Conservation (phyloP, 495 filamentous ascomycete genomes). For the Podospora comata region DNA sequence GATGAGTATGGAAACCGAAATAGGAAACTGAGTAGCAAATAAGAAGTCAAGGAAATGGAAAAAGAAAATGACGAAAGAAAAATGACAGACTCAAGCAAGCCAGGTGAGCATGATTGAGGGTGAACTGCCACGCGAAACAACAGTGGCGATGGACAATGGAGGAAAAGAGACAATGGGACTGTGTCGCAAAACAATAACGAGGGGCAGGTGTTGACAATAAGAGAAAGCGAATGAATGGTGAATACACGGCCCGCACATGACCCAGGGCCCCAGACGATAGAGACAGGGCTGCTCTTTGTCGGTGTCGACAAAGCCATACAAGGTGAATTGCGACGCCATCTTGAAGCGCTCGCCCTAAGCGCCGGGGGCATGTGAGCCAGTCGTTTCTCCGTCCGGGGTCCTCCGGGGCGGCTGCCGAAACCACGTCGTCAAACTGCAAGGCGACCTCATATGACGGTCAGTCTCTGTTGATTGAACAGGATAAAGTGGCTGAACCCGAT, state of each 20-base stretch:
- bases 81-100: conserved; percentile 13
- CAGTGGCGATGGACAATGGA: conserved; percentile 15
- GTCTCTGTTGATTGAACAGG: background rate
- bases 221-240: conserved; percentile 5
- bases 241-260: conserved; percentile 12
- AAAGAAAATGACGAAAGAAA: conserved; percentile 16
- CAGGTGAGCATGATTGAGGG: background rate
- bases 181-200: conserved; percentile 24
- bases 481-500: background rate
- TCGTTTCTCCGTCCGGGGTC: conserved; percentile 21
- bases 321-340: background rate
- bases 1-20: conserved; percentile 14
- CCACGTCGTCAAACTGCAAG: background rate
- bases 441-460: background rate
- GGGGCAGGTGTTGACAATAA: background rate
- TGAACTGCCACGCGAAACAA: conserved; percentile 19
- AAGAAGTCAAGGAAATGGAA: conserved; percentile 15
- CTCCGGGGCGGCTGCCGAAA: conserved; percentile 27
- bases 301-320: conserved; percentile 5
- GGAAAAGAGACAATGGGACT: background rate
- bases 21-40: conserved; percentile 18
- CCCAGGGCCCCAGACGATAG: conserved; percentile 13
- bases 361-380: conserved; percentile 25
- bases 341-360: conserved; percentile 20
- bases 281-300: background rate